Evolutionary conservation across 2,329 filamentous ascomycete genomes (phyloP).

Genomic region (Apiospora koreana): DNA sequence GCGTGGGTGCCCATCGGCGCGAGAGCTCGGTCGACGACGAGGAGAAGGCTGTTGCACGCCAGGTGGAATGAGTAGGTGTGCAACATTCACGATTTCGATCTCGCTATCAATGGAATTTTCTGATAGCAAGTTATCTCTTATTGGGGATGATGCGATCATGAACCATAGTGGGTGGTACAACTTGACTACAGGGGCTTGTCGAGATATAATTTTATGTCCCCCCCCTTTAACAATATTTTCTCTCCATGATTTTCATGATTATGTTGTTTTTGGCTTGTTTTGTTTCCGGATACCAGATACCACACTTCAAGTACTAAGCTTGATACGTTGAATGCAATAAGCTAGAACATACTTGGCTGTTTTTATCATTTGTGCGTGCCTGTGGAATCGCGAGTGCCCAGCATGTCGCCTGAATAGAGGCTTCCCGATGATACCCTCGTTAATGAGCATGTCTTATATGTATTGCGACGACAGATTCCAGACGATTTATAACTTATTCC

Average conservation of each 20-base stretch:
- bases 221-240: too few relatives aligned
- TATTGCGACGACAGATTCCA: too few relatives aligned
- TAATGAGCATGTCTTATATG: too few relatives aligned
- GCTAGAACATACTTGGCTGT: too few relatives aligned
- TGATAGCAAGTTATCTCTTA: neutral
- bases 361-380: neutral
- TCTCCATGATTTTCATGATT: neutral
- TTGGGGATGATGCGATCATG: neutral
- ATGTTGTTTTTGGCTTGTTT: too few relatives aligned
- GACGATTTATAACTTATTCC: neutral
- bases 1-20: constrained; percentile 23
- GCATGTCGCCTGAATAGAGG: too few relatives aligned
- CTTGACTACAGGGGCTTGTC: neutral
- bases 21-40: constrained; percentile 25
- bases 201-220: too few relatives aligned
- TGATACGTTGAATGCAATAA: neutral
- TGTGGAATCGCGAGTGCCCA: neutral
- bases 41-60: constrained; percentile 28
- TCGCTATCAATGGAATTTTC: too few relatives aligned
- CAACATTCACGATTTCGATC: too few relatives aligned
- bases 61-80: constrained; percentile 20
- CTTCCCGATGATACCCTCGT: too few relatives aligned
- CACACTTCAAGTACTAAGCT: neutral
- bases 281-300: neutral
- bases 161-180: neutral